Evolutionary conservation across 2,329 filamentous ascomycete species (phyloP).

Genomic region (Nectriaceae sp.): DNA sequence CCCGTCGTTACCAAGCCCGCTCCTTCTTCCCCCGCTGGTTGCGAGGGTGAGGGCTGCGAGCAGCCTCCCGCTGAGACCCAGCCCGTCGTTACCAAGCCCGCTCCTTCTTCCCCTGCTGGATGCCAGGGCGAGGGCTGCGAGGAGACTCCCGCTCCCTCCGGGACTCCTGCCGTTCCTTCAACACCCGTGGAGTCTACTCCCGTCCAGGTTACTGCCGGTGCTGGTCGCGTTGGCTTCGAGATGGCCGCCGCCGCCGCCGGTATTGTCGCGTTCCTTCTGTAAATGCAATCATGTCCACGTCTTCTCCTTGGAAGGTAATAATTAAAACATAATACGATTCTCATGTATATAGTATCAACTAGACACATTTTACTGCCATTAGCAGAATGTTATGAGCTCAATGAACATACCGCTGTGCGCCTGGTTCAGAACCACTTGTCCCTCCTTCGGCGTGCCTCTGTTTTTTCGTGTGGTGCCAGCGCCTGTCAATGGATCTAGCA

Average conservation of each 20-base stretch:
- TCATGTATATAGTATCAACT: conserved; percentile 32
- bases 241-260: conserved; percentile 33
- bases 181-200: conserved; percentile 11
- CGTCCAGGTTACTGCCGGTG: conserved; percentile 31
- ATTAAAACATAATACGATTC: conserved; percentile 29
- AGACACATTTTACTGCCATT: conserved; percentile 25
- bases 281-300: conserved; percentile 18
- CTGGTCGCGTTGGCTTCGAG: conserved; percentile 34
- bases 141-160: conserved; percentile 16
- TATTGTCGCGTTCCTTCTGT: conserved; percentile 36
- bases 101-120: conserved; percentile 9
- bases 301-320: conserved; percentile 20
- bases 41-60: conserved; percentile 3
- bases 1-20: conserved; percentile 8
- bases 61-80: conserved; percentile 4
- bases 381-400: conserved; percentile 27
- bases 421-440: background rate
- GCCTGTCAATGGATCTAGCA: background rate
- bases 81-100: conserved; percentile 9
- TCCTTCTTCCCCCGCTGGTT: conserved; percentile 9
- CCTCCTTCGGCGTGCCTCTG: background rate
- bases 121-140: background rate
- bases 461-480: background rate
- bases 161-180: conserved; percentile 14
- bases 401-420: no score